Evolutionary conservation across 2,329 filamentous ascomycete species (phyloP).

Genomic region (Cercospora janseana): DNA sequence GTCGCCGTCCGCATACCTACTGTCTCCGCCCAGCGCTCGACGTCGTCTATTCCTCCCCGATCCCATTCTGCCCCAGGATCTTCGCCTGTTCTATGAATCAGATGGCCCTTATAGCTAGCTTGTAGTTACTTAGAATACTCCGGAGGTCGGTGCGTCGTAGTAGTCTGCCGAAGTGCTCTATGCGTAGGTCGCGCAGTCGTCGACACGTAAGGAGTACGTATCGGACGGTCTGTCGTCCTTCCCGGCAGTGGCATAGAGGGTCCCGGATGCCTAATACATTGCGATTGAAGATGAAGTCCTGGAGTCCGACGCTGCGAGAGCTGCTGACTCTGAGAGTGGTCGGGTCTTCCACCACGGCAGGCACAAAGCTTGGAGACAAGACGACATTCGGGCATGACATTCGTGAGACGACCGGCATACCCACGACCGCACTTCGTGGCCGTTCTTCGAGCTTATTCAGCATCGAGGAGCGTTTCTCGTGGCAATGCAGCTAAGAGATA

Average conservation of each 20-base stretch:
- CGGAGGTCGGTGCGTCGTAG: slow-evolving; percentile 11
- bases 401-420: too few species aligned
- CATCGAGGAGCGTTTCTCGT: too few species aligned
- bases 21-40: slow-evolving; percentile 15
- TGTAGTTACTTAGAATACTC: slow-evolving; percentile 18
- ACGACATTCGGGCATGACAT: too few species aligned
- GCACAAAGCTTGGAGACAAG: too few species aligned
- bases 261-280: slow-evolving; percentile 12
- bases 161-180: slow-evolving; percentile 8
- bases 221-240: slow-evolving; percentile 18
- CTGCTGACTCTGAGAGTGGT: too few species aligned
- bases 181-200: slow-evolving; percentile 16
- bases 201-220: slow-evolving; percentile 21
- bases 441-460: too few species aligned
- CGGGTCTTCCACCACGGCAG: too few species aligned
- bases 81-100: slow-evolving; percentile 17
- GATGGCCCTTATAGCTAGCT: slow-evolving; percentile 21
- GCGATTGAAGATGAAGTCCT: slow-evolving; percentile 15
- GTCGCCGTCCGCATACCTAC: too few species aligned
- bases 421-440: too few species aligned
- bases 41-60: slow-evolving; percentile 18
- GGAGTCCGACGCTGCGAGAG: too few species aligned
- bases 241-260: slow-evolving; percentile 13
- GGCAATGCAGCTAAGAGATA: too few species aligned
- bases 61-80: slow-evolving; percentile 19